Base-by-base conservation (phyloP, 2,329 filamentous ascomycete genomes). In the Colletotrichum incanum region DNA sequence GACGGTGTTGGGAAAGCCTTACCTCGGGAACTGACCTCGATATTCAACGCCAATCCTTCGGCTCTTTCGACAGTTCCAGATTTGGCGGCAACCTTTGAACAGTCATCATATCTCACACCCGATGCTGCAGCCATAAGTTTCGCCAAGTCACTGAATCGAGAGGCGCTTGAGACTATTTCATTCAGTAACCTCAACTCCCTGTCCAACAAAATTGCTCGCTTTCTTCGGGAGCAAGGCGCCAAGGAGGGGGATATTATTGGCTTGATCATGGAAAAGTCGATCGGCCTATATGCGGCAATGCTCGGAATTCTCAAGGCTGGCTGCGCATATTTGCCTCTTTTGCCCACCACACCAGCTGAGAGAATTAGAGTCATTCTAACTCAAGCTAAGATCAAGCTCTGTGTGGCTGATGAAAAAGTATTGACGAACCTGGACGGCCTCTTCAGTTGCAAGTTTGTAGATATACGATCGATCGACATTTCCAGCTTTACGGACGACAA, bases 311-410 rank as follows among this genome's bases (percentile, higher is more conserved):
- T 94, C 41, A 97, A 97, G 77, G 84, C 90, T 6, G 94, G 94
- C 11, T 92, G 91, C 76, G 94, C 91, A 9, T 96, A 97, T 77
- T 82, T 97, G n/a, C 94, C 94, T 0, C 85, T 97, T 5, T 86
- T 94, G 0, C 93, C 93, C 0, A 90, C 88, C n/a, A 93, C 92
- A 0, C 94, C 94, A 0, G 28, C 78, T 0, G 86, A 90, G 12
- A 86, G 93, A 62, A 83, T 93, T 0, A 79, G 84, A 3, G 83
- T 86, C 3, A 93, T 96, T 28, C 75, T 97, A 20, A 74, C 80
- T 1, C 90, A 94, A 75, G 89, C 93, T 0, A 80, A 84, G 0
- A 85, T 91, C 3, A 72, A 65, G 18, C 59, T 84, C 11, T 89
- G 86, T 67, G 65, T 90, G 1, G 78, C 83, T 1, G 84, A 88